A percentile compares a stretch with the other conserved stretches of the same genome.
These are phyloP conservation scores for Polyporus tsugae DNA, from an alignment of 1,284 basidiomycete species.

Conservation along the genomic window DNA sequence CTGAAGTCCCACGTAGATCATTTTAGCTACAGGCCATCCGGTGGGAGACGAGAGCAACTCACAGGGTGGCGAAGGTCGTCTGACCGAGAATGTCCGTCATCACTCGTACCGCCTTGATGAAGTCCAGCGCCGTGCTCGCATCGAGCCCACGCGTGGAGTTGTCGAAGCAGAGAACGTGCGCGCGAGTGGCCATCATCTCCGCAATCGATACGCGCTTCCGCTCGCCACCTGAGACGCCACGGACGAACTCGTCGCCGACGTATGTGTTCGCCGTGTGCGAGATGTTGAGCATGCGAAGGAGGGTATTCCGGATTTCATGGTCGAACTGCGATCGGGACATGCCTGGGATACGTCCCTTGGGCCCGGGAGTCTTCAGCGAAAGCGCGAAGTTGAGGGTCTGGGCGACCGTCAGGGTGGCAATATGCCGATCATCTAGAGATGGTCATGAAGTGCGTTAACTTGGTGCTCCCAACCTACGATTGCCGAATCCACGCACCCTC, in stretches of 20 bases:
- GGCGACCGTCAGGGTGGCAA: conserved; percentile 79
- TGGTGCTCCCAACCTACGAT: neutral
- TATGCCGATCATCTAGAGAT: conserved; percentile 76
- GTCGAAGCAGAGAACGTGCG: conserved; percentile 84
- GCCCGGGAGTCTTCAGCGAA: conserved; percentile 72
- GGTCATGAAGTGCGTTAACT: too few relatives aligned
- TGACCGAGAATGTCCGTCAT: conserved; percentile 82
- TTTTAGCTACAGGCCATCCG: neutral
- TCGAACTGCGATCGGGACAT: conserved; percentile 68
- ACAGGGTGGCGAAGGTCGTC: conserved; percentile 82
- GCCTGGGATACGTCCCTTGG: conserved; percentile 74
- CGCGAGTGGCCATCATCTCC: conserved; percentile 85
- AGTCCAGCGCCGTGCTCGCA: conserved; percentile 86
- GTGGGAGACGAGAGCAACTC: conserved; percentile 40
- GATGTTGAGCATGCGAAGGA: conserved; percentile 85
- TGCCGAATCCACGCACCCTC: conserved; percentile 56
- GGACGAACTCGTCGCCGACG: conserved; percentile 86
- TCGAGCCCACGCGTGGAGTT: conserved; percentile 89
- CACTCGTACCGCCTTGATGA: conserved; percentile 74
- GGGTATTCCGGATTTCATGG: conserved; percentile 62
- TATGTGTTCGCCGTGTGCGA: conserved; percentile 78
- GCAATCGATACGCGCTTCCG: conserved; percentile 89
- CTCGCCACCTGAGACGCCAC: conserved; percentile 89
- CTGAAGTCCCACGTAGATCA: conserved; percentile 41
- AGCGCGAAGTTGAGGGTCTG: conserved; percentile 77